phyloP scores from a whole-genome alignment of 306 rosid genomes.

The Carpinus fangiana region DNA sequence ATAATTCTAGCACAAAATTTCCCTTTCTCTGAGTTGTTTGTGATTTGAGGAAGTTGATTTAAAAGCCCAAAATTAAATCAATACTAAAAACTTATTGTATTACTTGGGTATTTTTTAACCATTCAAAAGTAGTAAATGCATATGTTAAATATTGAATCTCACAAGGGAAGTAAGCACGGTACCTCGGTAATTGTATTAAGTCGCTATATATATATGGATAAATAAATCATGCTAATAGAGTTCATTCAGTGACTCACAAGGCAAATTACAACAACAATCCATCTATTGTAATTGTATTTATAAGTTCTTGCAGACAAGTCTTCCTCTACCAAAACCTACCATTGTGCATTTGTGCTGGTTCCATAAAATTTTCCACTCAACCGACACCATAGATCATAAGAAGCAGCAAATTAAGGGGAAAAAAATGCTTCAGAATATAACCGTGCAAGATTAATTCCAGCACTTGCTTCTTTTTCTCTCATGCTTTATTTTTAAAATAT shows the following conservation, averaged over 20 bases:
- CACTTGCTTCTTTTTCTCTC: no score
- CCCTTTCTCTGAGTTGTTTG: neutral
- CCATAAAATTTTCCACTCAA: neutral
- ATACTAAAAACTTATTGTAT: neutral
- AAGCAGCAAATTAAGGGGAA: neutral
- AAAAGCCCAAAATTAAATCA: neutral
- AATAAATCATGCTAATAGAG: neutral
- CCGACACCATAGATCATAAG: neutral
- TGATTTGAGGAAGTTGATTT: neutral
- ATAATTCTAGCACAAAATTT: neutral
- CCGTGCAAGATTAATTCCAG: no score
- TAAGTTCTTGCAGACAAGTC: no score
- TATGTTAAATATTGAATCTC: conserved; percentile 12
- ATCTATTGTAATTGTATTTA: neutral
- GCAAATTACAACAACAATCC: neutral
- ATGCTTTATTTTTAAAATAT: no score
- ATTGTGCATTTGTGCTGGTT: no score
- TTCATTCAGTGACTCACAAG: neutral
- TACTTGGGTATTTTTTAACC: neutral
- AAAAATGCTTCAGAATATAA: no score
- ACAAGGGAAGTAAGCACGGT: conserved; percentile 17
- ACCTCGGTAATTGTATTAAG: no score
- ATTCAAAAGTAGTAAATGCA: neutral
- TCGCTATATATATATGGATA: no score
- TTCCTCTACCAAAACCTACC: no score